Conservation (phyloP, 192 early-diverging fungal species). For the Chytriomyces hyalinus region DNA sequence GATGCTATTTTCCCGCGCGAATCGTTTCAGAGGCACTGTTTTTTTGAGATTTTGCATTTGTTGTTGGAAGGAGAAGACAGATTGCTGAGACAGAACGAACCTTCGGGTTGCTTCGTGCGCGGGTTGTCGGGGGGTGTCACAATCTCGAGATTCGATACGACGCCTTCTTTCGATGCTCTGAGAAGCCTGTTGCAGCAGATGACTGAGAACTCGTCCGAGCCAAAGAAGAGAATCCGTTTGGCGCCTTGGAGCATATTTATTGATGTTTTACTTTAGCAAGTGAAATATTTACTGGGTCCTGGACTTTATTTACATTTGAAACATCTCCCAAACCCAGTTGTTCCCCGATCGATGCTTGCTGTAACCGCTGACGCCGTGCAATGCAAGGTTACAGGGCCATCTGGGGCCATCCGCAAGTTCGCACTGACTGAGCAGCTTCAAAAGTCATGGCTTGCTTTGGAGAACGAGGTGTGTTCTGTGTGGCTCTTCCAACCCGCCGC, state of each 20-base stretch:
- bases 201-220: conserved; percentile 82
- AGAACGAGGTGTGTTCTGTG: conserved; percentile 10
- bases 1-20: conserved; percentile 50
- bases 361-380: background rate
- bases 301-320: too few relatives aligned
- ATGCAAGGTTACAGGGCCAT: conserved; percentile 13
- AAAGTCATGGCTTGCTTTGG: conserved; percentile 21
- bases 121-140: conserved; percentile 41
- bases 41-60: conserved; percentile 41
- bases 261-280: too few relatives aligned
- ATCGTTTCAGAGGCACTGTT: conserved; percentile 55
- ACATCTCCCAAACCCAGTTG: too few relatives aligned
- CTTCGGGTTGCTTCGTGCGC: conserved; percentile 37
- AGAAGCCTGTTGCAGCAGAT: conserved; percentile 64
- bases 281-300: too few relatives aligned
- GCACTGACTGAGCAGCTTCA: conserved; percentile 12
- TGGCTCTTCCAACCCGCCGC: background rate
- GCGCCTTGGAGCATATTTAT: conserved; percentile 31
- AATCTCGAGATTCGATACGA: conserved; percentile 30
- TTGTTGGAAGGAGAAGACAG: conserved; percentile 37
- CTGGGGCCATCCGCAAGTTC: conserved; percentile 19
- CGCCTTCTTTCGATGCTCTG: conserved; percentile 18
- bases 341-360: too few relatives aligned
- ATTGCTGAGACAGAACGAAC: conserved; percentile 18
- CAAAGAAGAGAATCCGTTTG: conserved; percentile 77